Evolutionary conservation across 2,329 filamentous ascomycete genomes (phyloP).

Genomic region (Talaromyces verruculosus): DNA sequence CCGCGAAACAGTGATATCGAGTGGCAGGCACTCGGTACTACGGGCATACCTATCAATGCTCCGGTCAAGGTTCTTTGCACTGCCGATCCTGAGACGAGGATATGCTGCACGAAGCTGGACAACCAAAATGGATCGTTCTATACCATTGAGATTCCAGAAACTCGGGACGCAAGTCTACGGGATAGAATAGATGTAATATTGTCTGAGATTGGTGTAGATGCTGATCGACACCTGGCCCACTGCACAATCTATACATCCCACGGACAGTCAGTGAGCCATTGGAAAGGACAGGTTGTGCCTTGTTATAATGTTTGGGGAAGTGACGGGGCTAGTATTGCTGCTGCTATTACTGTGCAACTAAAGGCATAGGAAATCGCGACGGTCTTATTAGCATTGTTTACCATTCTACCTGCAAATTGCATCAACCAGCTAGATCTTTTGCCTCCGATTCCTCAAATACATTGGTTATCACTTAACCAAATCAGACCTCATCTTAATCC

Average conservation of each 20-base stretch:
- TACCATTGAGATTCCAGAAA: constrained; percentile 33
- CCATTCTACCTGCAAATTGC: too few species aligned
- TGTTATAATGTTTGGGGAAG: constrained; percentile 44
- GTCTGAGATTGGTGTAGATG: constrained; percentile 10
- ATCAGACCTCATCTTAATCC: not conserved
- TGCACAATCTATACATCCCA: constrained; percentile 39
- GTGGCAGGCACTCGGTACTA: constrained; percentile 73
- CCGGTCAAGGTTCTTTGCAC: constrained; percentile 19
- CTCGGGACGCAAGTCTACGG: constrained; percentile 24
- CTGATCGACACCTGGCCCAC: constrained; percentile 27
- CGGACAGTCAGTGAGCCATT: constrained; percentile 26
- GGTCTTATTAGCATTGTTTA: too few species aligned
- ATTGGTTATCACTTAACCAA: not conserved
- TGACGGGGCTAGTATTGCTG: constrained; percentile 35
- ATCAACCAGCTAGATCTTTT: too few species aligned
- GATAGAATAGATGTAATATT: constrained; percentile 29
- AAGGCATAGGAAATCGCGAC: not conserved
- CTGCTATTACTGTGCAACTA: constrained; percentile 35
- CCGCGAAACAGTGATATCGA: constrained; percentile 75
- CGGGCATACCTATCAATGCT: constrained; percentile 29
- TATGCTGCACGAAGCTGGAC: constrained; percentile 28
- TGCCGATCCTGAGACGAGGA: constrained; percentile 23
- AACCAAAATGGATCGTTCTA: constrained; percentile 29
- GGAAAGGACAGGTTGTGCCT: constrained; percentile 42
- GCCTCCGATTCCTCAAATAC: too few species aligned